Percentiles rank a stretch among this genome's conserved stretches.
Conservation (phyloP, 1,284 basidiomycete species). For the Lentinula novae-zelandiae region DNA sequence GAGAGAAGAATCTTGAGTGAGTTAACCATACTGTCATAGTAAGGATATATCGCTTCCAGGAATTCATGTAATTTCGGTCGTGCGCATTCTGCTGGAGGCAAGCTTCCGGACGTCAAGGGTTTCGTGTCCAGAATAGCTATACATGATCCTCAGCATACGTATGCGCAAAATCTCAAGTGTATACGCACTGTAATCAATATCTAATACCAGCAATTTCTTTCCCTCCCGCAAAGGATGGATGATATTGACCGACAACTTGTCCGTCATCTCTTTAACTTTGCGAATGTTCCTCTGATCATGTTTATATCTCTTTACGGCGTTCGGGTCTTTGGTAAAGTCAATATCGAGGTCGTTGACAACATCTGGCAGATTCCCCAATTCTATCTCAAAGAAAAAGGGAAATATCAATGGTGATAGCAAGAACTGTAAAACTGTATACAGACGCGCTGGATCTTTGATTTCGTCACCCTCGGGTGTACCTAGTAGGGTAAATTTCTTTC, state of each 20-base stretch:
- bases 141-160: not conserved
- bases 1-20: not conserved
- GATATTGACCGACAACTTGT: slow-evolving; percentile 64
- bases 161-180: not conserved
- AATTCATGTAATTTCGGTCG: slow-evolving; percentile 84
- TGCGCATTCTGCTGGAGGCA: slow-evolving; percentile 79
- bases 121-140: slow-evolving; percentile 82
- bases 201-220: slow-evolving; percentile 80
- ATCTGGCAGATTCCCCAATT: slow-evolving; percentile 65
- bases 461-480: slow-evolving; percentile 83
- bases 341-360: slow-evolving; percentile 79
- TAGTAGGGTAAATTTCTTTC: slow-evolving; percentile 77
- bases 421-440: slow-evolving; percentile 14
- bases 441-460: slow-evolving; percentile 71
- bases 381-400: slow-evolving; percentile 29
- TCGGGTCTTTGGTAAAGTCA: slow-evolving; percentile 63
- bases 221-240: slow-evolving; percentile 75
- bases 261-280: slow-evolving; percentile 71
- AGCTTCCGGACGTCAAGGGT: slow-evolving; percentile 70
- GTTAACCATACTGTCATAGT: slow-evolving; percentile 63
- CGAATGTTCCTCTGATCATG: slow-evolving; percentile 76
- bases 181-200: slow-evolving; percentile 81
- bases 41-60: slow-evolving; percentile 70
- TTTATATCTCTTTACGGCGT: slow-evolving; percentile 54
- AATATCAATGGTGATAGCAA: not conserved